Evolutionary conservation across 192 early-diverging fungal species (phyloP), one percentile per base, ranked within the genome.

Genomic region (Linnemannia zychae): DNA sequence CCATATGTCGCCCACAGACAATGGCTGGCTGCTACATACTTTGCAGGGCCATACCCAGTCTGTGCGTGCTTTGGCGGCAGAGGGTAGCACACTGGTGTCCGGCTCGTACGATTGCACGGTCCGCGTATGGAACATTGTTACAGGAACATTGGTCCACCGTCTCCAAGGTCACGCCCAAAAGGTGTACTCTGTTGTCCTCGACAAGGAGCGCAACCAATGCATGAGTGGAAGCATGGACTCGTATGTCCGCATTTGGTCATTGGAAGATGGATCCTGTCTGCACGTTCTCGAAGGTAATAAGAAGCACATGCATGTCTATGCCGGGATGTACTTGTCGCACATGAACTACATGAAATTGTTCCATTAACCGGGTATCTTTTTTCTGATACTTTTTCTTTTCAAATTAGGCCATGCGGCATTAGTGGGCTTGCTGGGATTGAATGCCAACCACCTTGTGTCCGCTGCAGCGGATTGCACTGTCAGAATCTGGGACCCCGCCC

Each of bases 191-290:
- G 94, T 99, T 36, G 98, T 97, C 13, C 91, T 99, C 76, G 94
- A 94, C 76, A 90, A 94, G 31, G 95, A 97, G 81, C 90, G 95
- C 50, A 91, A 95, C 60, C 90, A 94, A 57, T 96, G 96, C 66
- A 97, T 97, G 78, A 96, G 95, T 74, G 99, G 99, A 28, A 96
- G 94, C 77, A 95, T 99, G 95, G 99, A 99, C 87, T 92, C 96
- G 0, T 94, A 92, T 48, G 97, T 99, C 50, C 92, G 94, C 47
- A 95, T 99, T 31, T 99, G 99, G 99, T 95, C 94, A 84, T 92
- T 97, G 37, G 90, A 91, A 34, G 94, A 97, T 6, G 98, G 99
- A n/a, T 87, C 87, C 0, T 92, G 91, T 52, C 80, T 98, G 47
- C 93, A 94, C 68, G 90, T 93, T 37, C 88, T 99, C 17, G 95